Evolutionary conservation across 73 alveolate species (phyloP), one percentile per base, ranked within the genome.

Genomic region (Halteria grandinella): DNA sequence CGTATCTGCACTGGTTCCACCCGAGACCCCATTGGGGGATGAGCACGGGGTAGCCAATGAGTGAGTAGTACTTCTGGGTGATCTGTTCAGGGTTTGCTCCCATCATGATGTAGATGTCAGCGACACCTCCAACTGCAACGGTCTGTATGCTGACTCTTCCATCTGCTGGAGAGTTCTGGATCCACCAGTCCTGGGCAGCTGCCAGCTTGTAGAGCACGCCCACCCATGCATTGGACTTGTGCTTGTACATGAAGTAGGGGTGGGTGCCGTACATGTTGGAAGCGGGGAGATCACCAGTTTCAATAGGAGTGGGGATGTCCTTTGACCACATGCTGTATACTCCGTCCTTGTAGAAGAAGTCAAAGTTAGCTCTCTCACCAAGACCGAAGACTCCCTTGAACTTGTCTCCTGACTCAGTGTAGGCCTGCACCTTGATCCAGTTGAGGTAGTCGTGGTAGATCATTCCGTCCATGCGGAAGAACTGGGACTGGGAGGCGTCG

Each of bases 1-100:
- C 99, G 95, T 97, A 97, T 87, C 98, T 89, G 83, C 97, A 89
- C 77, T 96, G 95, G 64, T 95, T 97, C 94, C 96, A 95, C 51
- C 99, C 99, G 7, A 85, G 47, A 43, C 86, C 58, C 96, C 95
- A 92, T 50, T 75, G 77, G 11, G 98, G 98, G 0, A 69, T 77
- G 36, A 88, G 55, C 8, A 31, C 80, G 29, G 98, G 95, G 32
- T 76, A 70, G 1, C 96, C 96, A 28, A 92, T 79, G 15, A 92
- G 29, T 33, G 64, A 55, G 57, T 73, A 88, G 53, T 79, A 83
- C 28, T 64, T 55, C 11, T 45, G 44, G 45, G 79, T 77, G 7
- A 88, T 91, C 32, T 55, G 66, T 24, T 70, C 89, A 14, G 94
- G 85, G 27, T 57, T 71, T 32, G 64, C 72, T 28, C 86, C 86